Percentiles rank a stretch among this genome's conserved stretches.
Conservation (phyloP, 768 basidiomycete genomes). For the Rhizopogon roseolus region DNA sequence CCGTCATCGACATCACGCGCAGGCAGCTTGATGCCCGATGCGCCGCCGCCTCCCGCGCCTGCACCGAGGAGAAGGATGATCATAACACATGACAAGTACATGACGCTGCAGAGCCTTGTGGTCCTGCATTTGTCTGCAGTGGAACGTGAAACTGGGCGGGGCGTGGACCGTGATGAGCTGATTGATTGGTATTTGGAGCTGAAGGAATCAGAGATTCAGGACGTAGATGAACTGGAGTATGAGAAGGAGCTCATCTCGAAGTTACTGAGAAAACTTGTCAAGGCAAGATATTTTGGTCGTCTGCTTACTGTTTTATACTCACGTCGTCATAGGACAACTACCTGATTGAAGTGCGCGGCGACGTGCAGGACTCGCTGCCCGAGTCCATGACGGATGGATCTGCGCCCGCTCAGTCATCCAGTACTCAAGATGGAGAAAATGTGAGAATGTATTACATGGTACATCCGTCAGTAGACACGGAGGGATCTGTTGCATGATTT, state of each 20-base stretch:
- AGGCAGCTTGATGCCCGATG: constrained; percentile 22
- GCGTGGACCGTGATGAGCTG: constrained; percentile 85
- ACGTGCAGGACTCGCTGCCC: constrained; percentile 74
- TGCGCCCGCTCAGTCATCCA: constrained; percentile 37
- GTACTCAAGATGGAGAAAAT: constrained; percentile 47
- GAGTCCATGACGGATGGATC: constrained; percentile 59
- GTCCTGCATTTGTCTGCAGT: constrained; percentile 75
- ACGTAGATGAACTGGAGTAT: constrained; percentile 83
- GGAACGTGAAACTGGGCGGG: constrained; percentile 71
- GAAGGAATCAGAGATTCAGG: constrained; percentile 77
- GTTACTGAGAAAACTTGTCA: constrained; percentile 83
- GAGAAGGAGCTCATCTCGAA: constrained; percentile 90
- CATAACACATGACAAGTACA: constrained; percentile 95
- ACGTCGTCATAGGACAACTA: constrained; percentile 62
- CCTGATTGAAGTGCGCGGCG: constrained; percentile 77
- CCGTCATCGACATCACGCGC: constrained; percentile 28
- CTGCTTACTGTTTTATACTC: background rate
- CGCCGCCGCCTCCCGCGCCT: constrained; percentile 31
- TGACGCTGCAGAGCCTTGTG: constrained; percentile 83
- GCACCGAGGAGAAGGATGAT: constrained; percentile 72
- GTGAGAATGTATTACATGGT: constrained; percentile 84
- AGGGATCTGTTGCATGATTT: constrained; percentile 30
- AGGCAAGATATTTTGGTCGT: constrained; percentile 46
- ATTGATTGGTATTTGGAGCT: constrained; percentile 96
- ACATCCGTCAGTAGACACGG: constrained; percentile 81